Base-by-base conservation (phyloP, 129 eudicot genomes). In the Lactuca sativa region DNA sequence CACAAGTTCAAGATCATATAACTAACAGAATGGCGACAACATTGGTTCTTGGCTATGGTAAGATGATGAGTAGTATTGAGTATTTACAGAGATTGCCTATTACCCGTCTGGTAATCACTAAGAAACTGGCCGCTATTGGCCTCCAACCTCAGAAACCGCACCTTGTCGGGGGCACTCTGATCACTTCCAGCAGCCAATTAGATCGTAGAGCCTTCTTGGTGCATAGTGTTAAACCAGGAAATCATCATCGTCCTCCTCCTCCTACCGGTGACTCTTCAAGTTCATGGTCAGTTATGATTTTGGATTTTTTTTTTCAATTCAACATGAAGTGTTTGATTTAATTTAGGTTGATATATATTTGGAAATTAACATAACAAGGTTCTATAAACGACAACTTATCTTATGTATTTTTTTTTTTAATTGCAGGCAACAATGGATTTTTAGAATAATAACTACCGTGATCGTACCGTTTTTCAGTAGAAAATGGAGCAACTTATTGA, bases 361-460 rank as follows among this genome's bases (percentile, higher is more conserved):
- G 52, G 14, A 44, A 44, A 25, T 1, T 25, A 25, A 44, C 3
- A 12, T 44, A 9, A 44, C 12, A 7, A 44, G 4, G 3, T 36
- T 36, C 38, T 36, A 6, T 36, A 31, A 34, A 7, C 32, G 9
- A 15, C 12, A 5, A 31, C 14, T 5, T 4, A 48, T 44, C 18
- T 69, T 38, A 6, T 48, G 37, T 48, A 31, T 58, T 33, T 13
- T 49, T 13, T 49, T 6, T 49, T 4, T 73, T 34, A 1, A 40
- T 66, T 72, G 78, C 81, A 83, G 85, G 85, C 73, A 76, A 65
- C 76, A 70, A 33, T 82, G 83, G 87, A 43, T 80, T 3, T 9
- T 70, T 14, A 79, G 83, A 40, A 17, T 72, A 4, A 17, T 82
- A 25, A 31, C 78, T 11, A 52, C 81, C 9, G 21, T 82, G n/a